phyloP scores from a whole-genome alignment of 176 grass and related monocot genomes.

The Phoenix dactylifera region DNA sequence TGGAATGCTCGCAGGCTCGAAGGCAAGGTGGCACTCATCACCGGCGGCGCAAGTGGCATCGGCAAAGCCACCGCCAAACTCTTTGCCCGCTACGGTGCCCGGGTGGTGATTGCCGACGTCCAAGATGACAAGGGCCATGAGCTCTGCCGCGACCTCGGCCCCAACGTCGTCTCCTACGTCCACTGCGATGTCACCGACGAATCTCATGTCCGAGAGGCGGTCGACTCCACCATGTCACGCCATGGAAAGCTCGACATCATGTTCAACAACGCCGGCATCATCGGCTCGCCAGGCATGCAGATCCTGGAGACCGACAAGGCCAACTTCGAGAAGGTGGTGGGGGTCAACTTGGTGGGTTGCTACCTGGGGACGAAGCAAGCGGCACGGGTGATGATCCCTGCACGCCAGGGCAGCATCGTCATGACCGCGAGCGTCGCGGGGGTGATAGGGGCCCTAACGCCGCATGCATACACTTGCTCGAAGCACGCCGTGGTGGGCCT shows the following conservation, averaged over 20 bases:
- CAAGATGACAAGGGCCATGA: no score
- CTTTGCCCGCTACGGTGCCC: neutral
- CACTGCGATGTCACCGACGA: neutral
- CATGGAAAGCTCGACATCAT: constrained; percentile 8
- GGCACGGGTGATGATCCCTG: neutral
- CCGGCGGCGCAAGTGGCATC: neutral
- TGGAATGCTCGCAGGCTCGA: neutral
- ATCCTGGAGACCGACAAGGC: no score
- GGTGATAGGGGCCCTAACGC: neutral
- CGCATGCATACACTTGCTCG: neutral
- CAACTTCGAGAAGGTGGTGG: neutral
- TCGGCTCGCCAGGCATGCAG: neutral
- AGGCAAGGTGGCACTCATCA: constrained; percentile 4
- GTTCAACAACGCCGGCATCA: constrained; percentile 7
- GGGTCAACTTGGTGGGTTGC: neutral
- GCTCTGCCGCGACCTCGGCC: no score
- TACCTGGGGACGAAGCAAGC: constrained; percentile 5
- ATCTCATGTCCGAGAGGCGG: neutral
- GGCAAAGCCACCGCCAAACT: neutral
- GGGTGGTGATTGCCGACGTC: neutral
- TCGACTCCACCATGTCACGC: neutral
- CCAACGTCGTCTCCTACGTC: no score
- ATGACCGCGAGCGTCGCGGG: constrained; percentile 1
- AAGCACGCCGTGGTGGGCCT: constrained; percentile 10
- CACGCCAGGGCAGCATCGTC: neutral